Conservation (phyloP, 139 green algal species). For the Closterium sp. region DNA sequence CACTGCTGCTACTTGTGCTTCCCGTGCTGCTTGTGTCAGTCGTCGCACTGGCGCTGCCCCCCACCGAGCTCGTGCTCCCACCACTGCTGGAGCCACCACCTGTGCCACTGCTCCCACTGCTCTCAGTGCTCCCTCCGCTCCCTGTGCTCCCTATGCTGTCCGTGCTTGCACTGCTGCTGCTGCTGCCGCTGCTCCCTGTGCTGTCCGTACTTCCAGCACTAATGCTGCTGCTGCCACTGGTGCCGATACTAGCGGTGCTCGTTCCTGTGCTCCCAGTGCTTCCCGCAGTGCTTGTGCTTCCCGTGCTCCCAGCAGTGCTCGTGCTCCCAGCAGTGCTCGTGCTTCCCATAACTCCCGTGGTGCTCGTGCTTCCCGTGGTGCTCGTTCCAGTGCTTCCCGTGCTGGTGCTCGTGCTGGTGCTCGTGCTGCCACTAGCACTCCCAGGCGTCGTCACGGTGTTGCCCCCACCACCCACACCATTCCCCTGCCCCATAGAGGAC, state of each 20-base stretch:
- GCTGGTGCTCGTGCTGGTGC: background rate
- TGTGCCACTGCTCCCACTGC: background rate
- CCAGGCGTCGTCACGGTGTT: background rate
- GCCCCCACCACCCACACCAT: background rate
- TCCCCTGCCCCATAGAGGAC: background rate
- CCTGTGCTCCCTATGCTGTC: background rate
- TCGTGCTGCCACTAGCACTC: background rate
- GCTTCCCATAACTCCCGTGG: background rate
- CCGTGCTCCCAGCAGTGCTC: background rate
- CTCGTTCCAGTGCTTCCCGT: background rate
- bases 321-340: background rate
- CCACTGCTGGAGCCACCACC: background rate
- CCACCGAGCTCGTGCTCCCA: background rate
- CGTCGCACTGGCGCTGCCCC: background rate
- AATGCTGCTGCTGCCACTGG: background rate
- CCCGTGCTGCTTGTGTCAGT: background rate
- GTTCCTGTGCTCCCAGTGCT: background rate
- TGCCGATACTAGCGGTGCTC: background rate
- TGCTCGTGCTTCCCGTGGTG: background rate
- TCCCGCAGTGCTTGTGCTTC: too few relatives aligned
- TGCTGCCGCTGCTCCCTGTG: background rate
- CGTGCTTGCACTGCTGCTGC: background rate
- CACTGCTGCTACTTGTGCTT: background rate
- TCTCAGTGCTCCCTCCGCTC: background rate
- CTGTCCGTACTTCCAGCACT: background rate